Evolutionary conservation across 352 stramenopile species (phyloP).

Genomic region (Pythium monospermum): DNA sequence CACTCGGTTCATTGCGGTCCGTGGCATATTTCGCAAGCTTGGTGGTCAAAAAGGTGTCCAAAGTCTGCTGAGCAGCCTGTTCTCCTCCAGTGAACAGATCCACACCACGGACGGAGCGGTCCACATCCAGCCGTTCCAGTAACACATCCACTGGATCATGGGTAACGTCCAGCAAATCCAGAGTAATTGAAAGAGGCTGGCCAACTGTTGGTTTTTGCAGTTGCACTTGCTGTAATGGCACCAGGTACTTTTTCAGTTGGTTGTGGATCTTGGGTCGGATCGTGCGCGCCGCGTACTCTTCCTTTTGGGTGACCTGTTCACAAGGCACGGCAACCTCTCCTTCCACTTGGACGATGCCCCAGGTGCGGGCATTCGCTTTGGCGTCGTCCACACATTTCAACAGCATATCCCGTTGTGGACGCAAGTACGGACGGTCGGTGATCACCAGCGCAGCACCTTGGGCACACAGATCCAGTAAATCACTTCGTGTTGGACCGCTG

Average conservation of each 20-base stretch:
- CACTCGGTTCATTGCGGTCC: conserved; percentile 95
- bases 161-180: conserved; percentile 53
- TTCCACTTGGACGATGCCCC: conserved; percentile 92
- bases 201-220: conserved; percentile 23
- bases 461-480: conserved; percentile 42
- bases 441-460: conserved; percentile 58
- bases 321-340: conserved; percentile 97
- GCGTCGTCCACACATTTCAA: conserved; percentile 33
- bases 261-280: conserved; percentile 95
- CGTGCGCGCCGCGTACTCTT: conserved; percentile 97
- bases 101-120: conserved; percentile 52
- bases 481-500: conserved; percentile 20
- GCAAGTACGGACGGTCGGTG: conserved; percentile 74
- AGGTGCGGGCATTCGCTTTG: conserved; percentile 31
- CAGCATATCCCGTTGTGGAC: conserved; percentile 41
- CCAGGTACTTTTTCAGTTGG: conserved; percentile 86
- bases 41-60: conserved; percentile 87
- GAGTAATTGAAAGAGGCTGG: no score
- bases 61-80: conserved; percentile 42
- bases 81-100: conserved; percentile 70
- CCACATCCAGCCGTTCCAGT: conserved; percentile 51
- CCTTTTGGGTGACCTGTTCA: conserved; percentile 89
- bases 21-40: conserved; percentile 68
- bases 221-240: conserved; percentile 35
- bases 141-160: conserved; percentile 18